Percentiles rank a stretch among this genome's conserved stretches.
phyloP scores from a whole-genome alignment of 2,329 filamentous ascomycete species.

The Corinectria fuckeliana region DNA sequence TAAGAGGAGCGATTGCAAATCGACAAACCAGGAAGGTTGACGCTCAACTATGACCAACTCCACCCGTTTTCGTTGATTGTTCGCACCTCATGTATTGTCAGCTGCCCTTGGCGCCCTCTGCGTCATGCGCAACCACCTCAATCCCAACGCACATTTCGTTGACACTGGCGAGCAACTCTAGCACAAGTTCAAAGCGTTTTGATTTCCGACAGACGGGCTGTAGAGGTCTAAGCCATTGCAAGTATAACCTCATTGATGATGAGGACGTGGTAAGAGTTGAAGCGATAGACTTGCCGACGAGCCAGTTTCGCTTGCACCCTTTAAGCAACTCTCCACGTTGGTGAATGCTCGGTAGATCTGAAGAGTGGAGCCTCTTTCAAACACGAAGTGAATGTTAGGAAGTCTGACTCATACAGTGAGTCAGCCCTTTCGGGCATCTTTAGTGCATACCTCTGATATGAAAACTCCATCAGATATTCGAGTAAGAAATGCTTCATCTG shows the following conservation, averaged over 20 bases:
- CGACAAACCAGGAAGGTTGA: neutral
- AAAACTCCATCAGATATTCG: too few species aligned
- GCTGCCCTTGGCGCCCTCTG: neutral
- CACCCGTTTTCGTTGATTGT: neutral
- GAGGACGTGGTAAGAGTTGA: neutral
- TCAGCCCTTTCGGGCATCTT: too few species aligned
- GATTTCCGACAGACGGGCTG: neutral
- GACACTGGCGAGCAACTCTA: neutral
- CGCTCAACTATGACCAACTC: neutral
- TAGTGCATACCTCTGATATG: too few species aligned
- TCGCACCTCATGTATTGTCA: neutral
- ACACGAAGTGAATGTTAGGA: too few species aligned
- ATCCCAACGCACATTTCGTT: neutral
- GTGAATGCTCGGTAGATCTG: neutral
- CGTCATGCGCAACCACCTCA: neutral
- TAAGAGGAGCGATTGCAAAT: neutral
- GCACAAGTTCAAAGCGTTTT: neutral
- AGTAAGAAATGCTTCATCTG: too few species aligned
- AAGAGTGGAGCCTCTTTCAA: too few species aligned
- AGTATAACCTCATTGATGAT: neutral
- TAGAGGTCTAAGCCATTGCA: neutral
- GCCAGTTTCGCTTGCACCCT: neutral
- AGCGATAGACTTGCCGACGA: slow-evolving; percentile 4
- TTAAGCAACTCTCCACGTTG: neutral
- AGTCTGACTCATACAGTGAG: too few species aligned